A percentile compares a stretch with the other conserved stretches of the same genome.
phyloP scores from a whole-genome alignment of 2,329 filamentous ascomycete species.

The Dactylellina leptospora region DNA sequence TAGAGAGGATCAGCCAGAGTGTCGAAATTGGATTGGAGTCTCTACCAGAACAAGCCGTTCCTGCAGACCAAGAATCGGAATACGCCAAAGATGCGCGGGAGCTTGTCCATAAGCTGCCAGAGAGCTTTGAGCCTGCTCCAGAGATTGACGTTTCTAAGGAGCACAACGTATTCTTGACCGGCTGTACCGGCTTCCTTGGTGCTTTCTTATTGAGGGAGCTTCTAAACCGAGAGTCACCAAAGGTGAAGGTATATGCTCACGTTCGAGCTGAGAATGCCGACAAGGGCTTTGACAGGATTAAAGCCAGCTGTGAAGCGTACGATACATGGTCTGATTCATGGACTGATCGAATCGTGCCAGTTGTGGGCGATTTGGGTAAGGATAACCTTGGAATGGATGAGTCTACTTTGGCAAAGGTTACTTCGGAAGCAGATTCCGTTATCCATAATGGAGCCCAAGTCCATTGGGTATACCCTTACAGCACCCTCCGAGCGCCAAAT shows the following conservation, averaged over 20 bases:
- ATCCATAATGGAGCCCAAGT: slow-evolving; percentile 84
- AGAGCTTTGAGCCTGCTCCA: slow-evolving; percentile 58
- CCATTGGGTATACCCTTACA: slow-evolving; percentile 84
- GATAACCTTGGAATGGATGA: slow-evolving; percentile 77
- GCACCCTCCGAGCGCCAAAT: slow-evolving; percentile 75
- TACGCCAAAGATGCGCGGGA: slow-evolving; percentile 67
- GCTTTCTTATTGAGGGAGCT: slow-evolving; percentile 80
- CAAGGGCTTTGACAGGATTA: slow-evolving; percentile 72
- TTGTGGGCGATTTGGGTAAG: slow-evolving; percentile 78
- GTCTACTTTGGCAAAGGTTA: slow-evolving; percentile 71
- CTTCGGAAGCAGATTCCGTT: slow-evolving; percentile 73
- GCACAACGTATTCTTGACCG: slow-evolving; percentile 79
- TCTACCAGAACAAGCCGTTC: slow-evolving; percentile 60
- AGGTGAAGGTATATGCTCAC: slow-evolving; percentile 74
- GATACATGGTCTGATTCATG: slow-evolving; percentile 79
- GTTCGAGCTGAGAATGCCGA: slow-evolving; percentile 74
- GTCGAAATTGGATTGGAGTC: slow-evolving; percentile 58
- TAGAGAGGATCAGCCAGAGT: slow-evolving; percentile 64
- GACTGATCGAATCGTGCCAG: slow-evolving; percentile 71
- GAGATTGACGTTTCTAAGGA: slow-evolving; percentile 58
- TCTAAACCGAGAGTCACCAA: slow-evolving; percentile 68
- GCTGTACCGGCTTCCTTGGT: slow-evolving; percentile 89
- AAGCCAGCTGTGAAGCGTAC: slow-evolving; percentile 75
- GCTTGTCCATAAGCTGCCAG: slow-evolving; percentile 65
- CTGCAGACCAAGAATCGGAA: slow-evolving; percentile 58